Evolutionary conservation across 805 yeast species (phyloP), one percentile per base, ranked within the genome.

Genomic region (Teunomyces tritomae): DNA sequence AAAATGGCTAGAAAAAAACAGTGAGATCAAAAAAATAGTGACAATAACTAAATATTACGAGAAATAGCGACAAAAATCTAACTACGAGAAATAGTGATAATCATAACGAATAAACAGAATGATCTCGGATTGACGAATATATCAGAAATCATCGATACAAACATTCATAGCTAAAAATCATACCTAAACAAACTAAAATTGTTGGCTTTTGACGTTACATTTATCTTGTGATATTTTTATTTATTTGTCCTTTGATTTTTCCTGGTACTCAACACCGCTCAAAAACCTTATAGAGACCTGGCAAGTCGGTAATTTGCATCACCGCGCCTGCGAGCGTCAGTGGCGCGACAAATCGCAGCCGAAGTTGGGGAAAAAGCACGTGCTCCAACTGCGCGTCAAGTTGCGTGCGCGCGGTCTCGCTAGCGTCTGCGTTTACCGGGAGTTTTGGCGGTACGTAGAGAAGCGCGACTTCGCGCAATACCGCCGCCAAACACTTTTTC

Each of bases 201-300:
- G 7, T 13, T 32, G 4, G 13, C 14, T 9, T 13, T 7, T n/a
- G 8, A 30, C 4, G 17, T 32, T 32, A 32, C 17, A 32, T 13
- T 13, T 8, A 14, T 9, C n/a, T 32, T 13, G 8, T 32, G 17
- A 32, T 16, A 32, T 32, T 14, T 20, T 2, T 20, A 20, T 20
- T 20, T 20, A 20, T 20, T 4, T 20, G 24, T 20, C 24, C 24
- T 20, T 5, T 20, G 24, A 20, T 20, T 20, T 20, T 20, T 20
- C 24, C 24, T 20, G 24, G 24, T 20, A 20, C 24, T 20, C 57
- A 87, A 58, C 99, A 94, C 62, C 99, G 76, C 69, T 94, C 99
- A 71, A 94, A 94, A 4, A 95, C 96, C 57, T 77, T 80, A 65
- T 94, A 94, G 48, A 94, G 70, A 0, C 96, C 96, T 1, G 98